Evolutionary conservation across 2,329 filamentous ascomycete genomes (phyloP).

Genomic region (Fusarium vanettenii): DNA sequence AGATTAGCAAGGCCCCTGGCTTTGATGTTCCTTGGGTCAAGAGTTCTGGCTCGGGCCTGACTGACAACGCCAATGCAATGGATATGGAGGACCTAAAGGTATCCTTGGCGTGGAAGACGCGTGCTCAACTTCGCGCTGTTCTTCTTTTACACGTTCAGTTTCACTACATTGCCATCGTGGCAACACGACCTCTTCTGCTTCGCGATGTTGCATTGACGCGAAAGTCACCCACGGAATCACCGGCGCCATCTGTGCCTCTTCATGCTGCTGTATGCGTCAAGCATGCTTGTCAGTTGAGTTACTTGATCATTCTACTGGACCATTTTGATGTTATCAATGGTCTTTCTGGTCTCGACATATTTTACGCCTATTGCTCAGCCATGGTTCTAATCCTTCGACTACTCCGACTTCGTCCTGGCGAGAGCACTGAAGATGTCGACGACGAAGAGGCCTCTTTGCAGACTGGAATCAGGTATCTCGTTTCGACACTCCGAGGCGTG

Average conservation of each 20-base stretch:
- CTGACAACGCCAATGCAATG: conserved; percentile 28
- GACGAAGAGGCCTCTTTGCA: conserved; percentile 18
- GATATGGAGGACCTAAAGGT: conserved; percentile 44
- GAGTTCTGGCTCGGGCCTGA: neutral
- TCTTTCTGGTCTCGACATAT: conserved; percentile 49
- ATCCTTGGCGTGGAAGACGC: conserved; percentile 42
- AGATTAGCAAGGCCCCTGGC: conserved; percentile 26
- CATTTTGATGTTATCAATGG: conserved; percentile 49
- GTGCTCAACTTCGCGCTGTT: conserved; percentile 43
- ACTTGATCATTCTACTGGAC: conserved; percentile 47
- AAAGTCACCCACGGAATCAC: neutral
- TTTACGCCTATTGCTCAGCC: conserved; percentile 50
- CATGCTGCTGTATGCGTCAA: conserved; percentile 30
- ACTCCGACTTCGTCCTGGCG: conserved; percentile 9
- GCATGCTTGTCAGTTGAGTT: conserved; percentile 48
- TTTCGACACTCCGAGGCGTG: conserved; percentile 24
- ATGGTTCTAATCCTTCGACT: conserved; percentile 42
- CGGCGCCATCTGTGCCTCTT: neutral
- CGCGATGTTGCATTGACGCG: conserved; percentile 31
- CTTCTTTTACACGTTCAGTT: conserved; percentile 48
- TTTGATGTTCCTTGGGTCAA: conserved; percentile 30
- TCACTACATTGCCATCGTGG: conserved; percentile 48
- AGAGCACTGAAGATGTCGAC: neutral
- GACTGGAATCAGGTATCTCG: conserved; percentile 15
- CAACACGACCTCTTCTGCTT: conserved; percentile 47